phyloP scores from a whole-genome alignment of 1,284 basidiomycete species.

The Veloboletus limbatus region DNA sequence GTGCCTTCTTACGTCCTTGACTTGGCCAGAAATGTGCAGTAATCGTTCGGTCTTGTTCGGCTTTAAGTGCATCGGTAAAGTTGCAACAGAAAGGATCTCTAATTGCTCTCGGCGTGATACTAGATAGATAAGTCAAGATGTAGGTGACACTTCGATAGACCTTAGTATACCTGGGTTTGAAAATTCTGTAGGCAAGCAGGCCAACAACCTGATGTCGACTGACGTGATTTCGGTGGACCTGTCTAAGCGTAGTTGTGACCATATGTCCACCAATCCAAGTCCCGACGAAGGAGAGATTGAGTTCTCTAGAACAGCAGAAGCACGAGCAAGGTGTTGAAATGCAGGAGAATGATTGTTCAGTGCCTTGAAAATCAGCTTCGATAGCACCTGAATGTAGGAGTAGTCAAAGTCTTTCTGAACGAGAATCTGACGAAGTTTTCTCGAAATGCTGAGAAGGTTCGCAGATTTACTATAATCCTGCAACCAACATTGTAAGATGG shows the following conservation, averaged over 20 bases:
- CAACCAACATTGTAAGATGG: not conserved
- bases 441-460: conserved; percentile 37
- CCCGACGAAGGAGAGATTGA: conserved; percentile 52
- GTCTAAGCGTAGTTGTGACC: conserved; percentile 42
- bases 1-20: conserved; percentile 22
- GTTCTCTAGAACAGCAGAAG: conserved; percentile 37
- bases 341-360: conserved; percentile 35
- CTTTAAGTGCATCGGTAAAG: conserved; percentile 18
- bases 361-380: conserved; percentile 41
- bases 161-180: conserved; percentile 13
- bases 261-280: conserved; percentile 54
- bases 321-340: conserved; percentile 34
- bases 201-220: conserved; percentile 20
- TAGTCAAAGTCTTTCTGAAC: conserved; percentile 41
- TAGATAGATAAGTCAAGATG: conserved; percentile 5
- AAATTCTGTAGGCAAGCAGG: conserved; percentile 2
- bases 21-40: conserved; percentile 17
- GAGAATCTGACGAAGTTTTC: conserved; percentile 35
- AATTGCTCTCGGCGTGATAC: conserved; percentile 26
- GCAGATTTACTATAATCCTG: conserved; percentile 25
- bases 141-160: not conserved
- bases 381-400: conserved; percentile 45
- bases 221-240: conserved; percentile 15
- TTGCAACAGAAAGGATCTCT: conserved; percentile 26
- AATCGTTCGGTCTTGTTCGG: conserved; percentile 10